Evolutionary conservation across 805 yeast genomes (phyloP).

Genomic region (Starmerella roubikii): DNA sequence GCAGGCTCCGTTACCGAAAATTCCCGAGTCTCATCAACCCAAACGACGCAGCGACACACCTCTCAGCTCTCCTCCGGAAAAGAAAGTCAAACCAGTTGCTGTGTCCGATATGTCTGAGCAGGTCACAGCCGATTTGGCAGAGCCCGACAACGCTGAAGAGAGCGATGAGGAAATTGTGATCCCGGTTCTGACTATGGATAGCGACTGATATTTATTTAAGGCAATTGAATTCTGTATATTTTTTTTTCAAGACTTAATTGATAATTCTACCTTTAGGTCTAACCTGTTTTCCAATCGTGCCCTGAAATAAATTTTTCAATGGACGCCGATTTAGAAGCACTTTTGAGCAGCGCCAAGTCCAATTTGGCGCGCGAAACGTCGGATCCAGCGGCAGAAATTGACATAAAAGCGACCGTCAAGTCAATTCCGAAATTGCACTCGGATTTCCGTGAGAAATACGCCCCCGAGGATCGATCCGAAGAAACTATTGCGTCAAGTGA

Average conservation of each 20-base stretch:
- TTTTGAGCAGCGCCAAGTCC: conserved; percentile 13
- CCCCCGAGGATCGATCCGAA: neutral
- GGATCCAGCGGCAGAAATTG: conserved; percentile 15
- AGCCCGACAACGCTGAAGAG: conserved; percentile 2
- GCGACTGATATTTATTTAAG: conserved; percentile 5
- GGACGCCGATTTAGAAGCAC: conserved; percentile 15
- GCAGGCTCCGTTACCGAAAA: neutral
- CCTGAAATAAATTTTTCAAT: too few species aligned
- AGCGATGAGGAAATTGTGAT: conserved; percentile 18
- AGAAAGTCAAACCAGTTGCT: conserved; percentile 6
- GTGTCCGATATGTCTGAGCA: neutral
- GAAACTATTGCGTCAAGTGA: neutral
- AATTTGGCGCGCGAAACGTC: neutral
- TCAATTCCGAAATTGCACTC: conserved; percentile 14
- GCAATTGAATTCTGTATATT: too few species aligned
- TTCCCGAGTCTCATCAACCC: conserved; percentile 5
- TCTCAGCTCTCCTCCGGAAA: conserved; percentile 6
- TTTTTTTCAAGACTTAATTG: too few species aligned
- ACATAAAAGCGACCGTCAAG: conserved; percentile 21
- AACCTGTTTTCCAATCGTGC: too few species aligned
- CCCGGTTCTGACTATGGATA: conserved; percentile 18
- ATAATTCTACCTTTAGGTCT: too few species aligned
- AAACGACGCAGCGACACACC: neutral
- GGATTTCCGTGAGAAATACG: neutral
- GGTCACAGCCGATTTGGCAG: too few species aligned